phyloP scores from a whole-genome alignment of 805 yeast genomes.

The Candida nemodendra region DNA sequence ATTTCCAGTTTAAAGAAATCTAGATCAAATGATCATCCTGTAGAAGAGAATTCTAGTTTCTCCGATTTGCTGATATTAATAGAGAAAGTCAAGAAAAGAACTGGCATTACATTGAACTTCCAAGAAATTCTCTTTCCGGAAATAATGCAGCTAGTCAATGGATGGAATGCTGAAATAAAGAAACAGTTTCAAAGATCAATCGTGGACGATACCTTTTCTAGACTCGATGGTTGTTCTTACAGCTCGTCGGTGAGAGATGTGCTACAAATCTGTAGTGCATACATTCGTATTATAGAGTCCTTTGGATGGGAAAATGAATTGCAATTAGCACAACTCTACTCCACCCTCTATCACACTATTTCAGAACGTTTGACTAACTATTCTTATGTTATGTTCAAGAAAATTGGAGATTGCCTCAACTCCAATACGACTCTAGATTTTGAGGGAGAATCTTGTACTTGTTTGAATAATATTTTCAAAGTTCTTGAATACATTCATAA shows the following conservation, averaged over 20 bases:
- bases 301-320: slow-evolving; percentile 65
- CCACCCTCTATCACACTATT: slow-evolving; percentile 59
- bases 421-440: slow-evolving; percentile 15
- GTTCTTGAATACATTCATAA: slow-evolving; percentile 18
- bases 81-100: slow-evolving; percentile 15
- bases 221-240: slow-evolving; percentile 29
- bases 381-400: slow-evolving; percentile 34
- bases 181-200: slow-evolving; percentile 48
- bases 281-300: slow-evolving; percentile 50
- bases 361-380: slow-evolving; percentile 59
- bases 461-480: slow-evolving; percentile 30
- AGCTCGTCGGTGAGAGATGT: slow-evolving; percentile 29
- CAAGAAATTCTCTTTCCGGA: slow-evolving; percentile 26
- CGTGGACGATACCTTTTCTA: slow-evolving; percentile 54
- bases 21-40: slow-evolving; percentile 1
- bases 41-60: slow-evolving; percentile 9
- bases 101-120: slow-evolving; percentile 23
- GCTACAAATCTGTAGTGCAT: slow-evolving; percentile 29
- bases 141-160: slow-evolving; percentile 20
- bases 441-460: slow-evolving; percentile 28
- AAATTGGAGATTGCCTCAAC: slow-evolving; percentile 17
- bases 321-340: slow-evolving; percentile 62
- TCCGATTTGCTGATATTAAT: slow-evolving; percentile 11
- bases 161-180: slow-evolving; percentile 27
- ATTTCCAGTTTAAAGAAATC: slow-evolving; percentile 12